Evolutionary conservation across 2,329 filamentous ascomycete species (phyloP).

Genomic region (Colletotrichum acutatum): DNA sequence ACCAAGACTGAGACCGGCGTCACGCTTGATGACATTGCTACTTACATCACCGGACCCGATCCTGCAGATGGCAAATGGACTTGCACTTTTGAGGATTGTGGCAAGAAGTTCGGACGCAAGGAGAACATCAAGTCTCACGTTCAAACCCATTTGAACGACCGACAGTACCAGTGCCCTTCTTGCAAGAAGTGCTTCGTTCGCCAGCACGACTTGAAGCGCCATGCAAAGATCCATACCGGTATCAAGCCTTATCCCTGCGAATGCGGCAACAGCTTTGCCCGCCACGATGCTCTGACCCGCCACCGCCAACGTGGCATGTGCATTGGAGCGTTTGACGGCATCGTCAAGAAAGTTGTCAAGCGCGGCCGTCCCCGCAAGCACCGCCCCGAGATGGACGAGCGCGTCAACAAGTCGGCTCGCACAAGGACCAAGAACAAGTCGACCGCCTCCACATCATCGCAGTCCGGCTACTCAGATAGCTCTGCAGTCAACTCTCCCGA

Average conservation of each 20-base stretch:
- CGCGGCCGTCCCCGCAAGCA: constrained; percentile 73
- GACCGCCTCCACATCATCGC: constrained; percentile 58
- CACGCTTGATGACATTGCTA: constrained; percentile 83
- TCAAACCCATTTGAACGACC: constrained; percentile 95
- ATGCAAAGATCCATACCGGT: constrained; percentile 96
- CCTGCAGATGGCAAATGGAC: constrained; percentile 81
- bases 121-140: constrained; percentile 99
- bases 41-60: constrained; percentile 79
- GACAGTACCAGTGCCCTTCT: constrained; percentile 92
- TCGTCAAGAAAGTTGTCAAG: constrained; percentile 69
- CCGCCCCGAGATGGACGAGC: constrained; percentile 66
- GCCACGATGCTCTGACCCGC: constrained; percentile 93
- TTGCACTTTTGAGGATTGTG: constrained; percentile 81
- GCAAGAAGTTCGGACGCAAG: constrained; percentile 93
- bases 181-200: constrained; percentile 97
- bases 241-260: constrained; percentile 95
- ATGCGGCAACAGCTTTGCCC: constrained; percentile 93
- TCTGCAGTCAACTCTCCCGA: constrained; percentile 65
- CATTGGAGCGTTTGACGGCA: constrained; percentile 90
- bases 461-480: constrained; percentile 67
- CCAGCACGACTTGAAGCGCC: constrained; percentile 95
- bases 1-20: constrained; percentile 83
- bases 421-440: constrained; percentile 68
- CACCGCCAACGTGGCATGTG: constrained; percentile 98
- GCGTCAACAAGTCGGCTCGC: constrained; percentile 66